Base-by-base conservation (phyloP, 257 asterid species). In the Gentiana dahurica region DNA sequence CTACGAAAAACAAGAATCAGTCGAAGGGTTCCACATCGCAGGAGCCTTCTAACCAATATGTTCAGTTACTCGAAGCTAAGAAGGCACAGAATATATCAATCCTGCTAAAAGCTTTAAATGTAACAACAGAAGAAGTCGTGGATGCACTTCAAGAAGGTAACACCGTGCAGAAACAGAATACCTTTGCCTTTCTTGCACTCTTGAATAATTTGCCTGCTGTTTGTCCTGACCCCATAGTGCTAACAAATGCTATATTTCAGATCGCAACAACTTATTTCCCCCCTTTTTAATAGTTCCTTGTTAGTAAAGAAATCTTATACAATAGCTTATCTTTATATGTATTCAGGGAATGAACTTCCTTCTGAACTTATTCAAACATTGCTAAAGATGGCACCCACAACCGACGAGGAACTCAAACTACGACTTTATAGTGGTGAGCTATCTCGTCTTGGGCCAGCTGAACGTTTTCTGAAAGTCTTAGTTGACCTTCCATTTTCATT, bases 61-160 rank as follows among this genome's bases (percentile, higher is more conserved):
- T 83, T 55, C 85, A 80, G 67, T 58, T 89, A 58, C 79, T 89
- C 57, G 94, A 89, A 67, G 77, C 82, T 55, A 89, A 81, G 71
- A 89, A 89, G 80, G 65, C 95, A 1, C 97, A 89, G 67, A 89
- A 86, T 77, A 73, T 86, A 34, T 64, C 95, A 4, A 89, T 86
- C 62, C 68, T 89, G 68, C 95, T 89, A 67, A 86, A 81, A 73
- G 95, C 92, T 49, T 71, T 86, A 49, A 81, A 81, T 61, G 87
- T 86, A 73, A 86, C 97, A 5, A 83, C 89, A 4, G 92, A 83
- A 73, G 95, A 86, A 83, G 91, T 89, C 54, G 78, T 85, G 62
- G 95, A 83, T 56, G 95, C 95, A n/a, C 75, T 89, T 64, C 72
- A 71, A 73, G 94, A 86, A 83, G 94, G 97, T 89, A 62, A 71